phyloP scores from a whole-genome alignment of 225 moss, liverwort and hornwort genomes.

The Antitrichia curtipendula region DNA sequence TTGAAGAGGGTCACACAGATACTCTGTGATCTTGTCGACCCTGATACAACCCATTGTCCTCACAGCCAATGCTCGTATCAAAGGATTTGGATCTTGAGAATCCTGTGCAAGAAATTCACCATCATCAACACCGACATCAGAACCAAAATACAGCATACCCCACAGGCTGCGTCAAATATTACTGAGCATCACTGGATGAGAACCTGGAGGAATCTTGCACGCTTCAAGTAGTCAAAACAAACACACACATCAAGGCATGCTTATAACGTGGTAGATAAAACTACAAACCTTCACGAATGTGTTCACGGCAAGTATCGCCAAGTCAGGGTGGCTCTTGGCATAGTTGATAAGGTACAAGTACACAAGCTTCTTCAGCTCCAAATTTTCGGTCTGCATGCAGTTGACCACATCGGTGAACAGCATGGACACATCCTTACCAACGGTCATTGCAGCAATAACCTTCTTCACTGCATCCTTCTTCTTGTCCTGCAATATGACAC shows the following conservation, averaged over 20 bases:
- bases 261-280: not conserved
- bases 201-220: not conserved
- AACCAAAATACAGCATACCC: not conserved
- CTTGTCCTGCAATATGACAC: conserved; percentile 54
- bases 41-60: conserved; percentile 98
- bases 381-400: conserved; percentile 99
- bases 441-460: conserved; percentile 98
- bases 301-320: conserved; percentile 98
- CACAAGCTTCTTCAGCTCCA: conserved; percentile 99
- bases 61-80: conserved; percentile 90
- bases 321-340: conserved; percentile 98
- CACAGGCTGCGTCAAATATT: not conserved
- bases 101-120: conserved; percentile 36
- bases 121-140: not conserved
- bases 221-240: not conserved
- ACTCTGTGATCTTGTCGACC: conserved; percentile 98
- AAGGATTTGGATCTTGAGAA: conserved; percentile 95
- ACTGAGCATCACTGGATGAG: not conserved
- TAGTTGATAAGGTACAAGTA: conserved; percentile 99
- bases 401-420: conserved; percentile 98
- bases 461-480: conserved; percentile 99
- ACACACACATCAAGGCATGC: not conserved
- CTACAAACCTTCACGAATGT: conserved; percentile 92
- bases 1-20: conserved; percentile 89
- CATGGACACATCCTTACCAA: conserved; percentile 98